Percentiles rank a stretch among this genome's conserved stretches.
Evolutionary conservation across 208 protist genomes (phyloP).

Genomic region (Crithidia bombi): DNA sequence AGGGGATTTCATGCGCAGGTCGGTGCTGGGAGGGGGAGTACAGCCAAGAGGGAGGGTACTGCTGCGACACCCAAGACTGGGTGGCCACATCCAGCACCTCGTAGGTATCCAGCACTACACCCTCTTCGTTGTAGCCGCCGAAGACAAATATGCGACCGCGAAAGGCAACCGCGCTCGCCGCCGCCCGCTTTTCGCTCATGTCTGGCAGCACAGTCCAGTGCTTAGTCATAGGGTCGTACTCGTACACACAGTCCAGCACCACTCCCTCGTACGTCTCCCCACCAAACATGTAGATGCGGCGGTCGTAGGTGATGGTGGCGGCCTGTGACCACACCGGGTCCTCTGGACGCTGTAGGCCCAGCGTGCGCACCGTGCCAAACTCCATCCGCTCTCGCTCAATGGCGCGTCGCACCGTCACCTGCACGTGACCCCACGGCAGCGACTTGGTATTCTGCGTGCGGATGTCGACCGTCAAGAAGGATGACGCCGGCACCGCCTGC

Average conservation of each 20-base stretch:
- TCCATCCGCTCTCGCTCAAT: constrained; percentile 35
- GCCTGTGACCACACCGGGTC: constrained; percentile 44
- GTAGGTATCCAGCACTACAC: constrained; percentile 47
- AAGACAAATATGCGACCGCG: constrained; percentile 46
- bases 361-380: constrained; percentile 43
- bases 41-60: constrained; percentile 12
- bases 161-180: constrained; percentile 35
- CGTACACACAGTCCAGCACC: constrained; percentile 45
- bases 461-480: constrained; percentile 58
- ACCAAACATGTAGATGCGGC: constrained; percentile 54
- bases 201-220: constrained; percentile 42
- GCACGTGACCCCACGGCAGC: constrained; percentile 46
- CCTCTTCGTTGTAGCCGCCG: constrained; percentile 47
- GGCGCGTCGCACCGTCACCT: constrained; percentile 37
- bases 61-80: constrained; percentile 32
- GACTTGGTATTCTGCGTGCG: constrained; percentile 55
- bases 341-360: constrained; percentile 37
- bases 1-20: not conserved
- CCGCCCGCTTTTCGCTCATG: constrained; percentile 38
- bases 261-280: constrained; percentile 51
- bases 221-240: constrained; percentile 43
- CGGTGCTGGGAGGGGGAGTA: not conserved
- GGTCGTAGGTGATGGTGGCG: constrained; percentile 41
- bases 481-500: constrained; percentile 29
- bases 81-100: constrained; percentile 45